phyloP scores from a whole-genome alignment of 768 basidiomycete genomes.

The Pisolithus orientalis region DNA sequence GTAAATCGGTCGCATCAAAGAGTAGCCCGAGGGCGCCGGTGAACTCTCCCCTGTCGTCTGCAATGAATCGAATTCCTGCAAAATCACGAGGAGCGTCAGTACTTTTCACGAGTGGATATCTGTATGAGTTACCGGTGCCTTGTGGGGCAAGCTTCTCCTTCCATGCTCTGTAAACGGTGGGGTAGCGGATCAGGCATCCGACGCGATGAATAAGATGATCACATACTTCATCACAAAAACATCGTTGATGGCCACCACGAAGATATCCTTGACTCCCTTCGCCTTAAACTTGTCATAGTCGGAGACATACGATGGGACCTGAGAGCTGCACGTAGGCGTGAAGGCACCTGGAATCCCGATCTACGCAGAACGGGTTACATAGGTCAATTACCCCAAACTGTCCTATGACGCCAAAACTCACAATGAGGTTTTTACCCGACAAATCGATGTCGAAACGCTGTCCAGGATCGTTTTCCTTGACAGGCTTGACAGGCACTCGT shows the following conservation, averaged over 20 bases:
- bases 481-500: conserved; percentile 40
- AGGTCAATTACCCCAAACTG: background rate
- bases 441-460: conserved; percentile 37
- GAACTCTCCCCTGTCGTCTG: conserved; percentile 62
- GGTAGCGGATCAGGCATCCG: background rate
- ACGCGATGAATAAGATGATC: background rate
- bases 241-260: conserved; percentile 76
- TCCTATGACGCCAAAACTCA: conserved; percentile 24
- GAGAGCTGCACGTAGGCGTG: conserved; percentile 62
- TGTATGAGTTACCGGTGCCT: conserved; percentile 43
- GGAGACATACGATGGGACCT: conserved; percentile 59
- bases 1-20: conserved; percentile 54
- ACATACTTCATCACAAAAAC: conserved; percentile 55
- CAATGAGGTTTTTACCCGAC: conserved; percentile 58
- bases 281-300: conserved; percentile 65
- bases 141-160: conserved; percentile 52
- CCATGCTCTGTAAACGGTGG: conserved; percentile 47
- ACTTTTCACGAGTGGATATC: background rate
- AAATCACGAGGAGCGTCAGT: conserved; percentile 5
- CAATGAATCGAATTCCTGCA: conserved; percentile 52
- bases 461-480: conserved; percentile 57
- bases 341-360: conserved; percentile 76
- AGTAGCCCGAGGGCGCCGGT: conserved; percentile 48
- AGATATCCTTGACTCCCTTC: conserved; percentile 69
- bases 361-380: conserved; percentile 22